Base-by-base conservation (phyloP, 2,329 filamentous ascomycete genomes). In the Sclerotinia glacialis region DNA sequence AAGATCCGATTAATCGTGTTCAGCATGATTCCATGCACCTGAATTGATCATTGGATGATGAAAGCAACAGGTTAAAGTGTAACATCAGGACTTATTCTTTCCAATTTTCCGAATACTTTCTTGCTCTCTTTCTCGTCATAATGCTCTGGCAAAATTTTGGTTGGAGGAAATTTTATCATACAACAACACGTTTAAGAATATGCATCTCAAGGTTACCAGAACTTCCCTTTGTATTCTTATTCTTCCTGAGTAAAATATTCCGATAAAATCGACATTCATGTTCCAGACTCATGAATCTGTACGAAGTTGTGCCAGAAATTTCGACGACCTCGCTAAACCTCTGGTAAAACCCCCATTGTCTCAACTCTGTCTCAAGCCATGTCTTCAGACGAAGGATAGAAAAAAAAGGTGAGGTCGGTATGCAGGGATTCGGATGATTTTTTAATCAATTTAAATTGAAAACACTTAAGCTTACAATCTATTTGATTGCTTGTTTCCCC, bases 401-500 rank as follows among this genome's bases (percentile, higher is more conserved):
- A 40, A 23, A n/a, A 64, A 59, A 50, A 65, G 42, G 63, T 53
- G 63, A 65, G 26, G 16, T 58, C 23, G 34, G 26, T 12, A 58
- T 58, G 40, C 47, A 62, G 47, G 59, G 31, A 21, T 23, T 49
- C n/a, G 14, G 8, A 11, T 37, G 7, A 21, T 21, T 12, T 50
- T 62, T 40, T 7, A 26, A 12, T 26, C 28, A 23, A 42, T 6
- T 40, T 58, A n/a, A 58, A 65, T 47, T 49, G 44, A 28, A 26
- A 58, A 40, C 4, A 34, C 42, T 34, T 58, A 50, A 58, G 63
- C 63, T 50, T 58, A 65, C 52, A 28, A 58, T 59, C 52, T 44
- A 59, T 58, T 56, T 58, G 44, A 44, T 26, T 50, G 63, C 53
- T 65, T 65, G 63, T 58, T 65, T 65, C 63, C 63, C 63, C 63